These are phyloP conservation scores for Vanderwaltozyma yarrowii DNA, from an alignment of 805 yeast species.

Conservation along the genomic window DNA sequence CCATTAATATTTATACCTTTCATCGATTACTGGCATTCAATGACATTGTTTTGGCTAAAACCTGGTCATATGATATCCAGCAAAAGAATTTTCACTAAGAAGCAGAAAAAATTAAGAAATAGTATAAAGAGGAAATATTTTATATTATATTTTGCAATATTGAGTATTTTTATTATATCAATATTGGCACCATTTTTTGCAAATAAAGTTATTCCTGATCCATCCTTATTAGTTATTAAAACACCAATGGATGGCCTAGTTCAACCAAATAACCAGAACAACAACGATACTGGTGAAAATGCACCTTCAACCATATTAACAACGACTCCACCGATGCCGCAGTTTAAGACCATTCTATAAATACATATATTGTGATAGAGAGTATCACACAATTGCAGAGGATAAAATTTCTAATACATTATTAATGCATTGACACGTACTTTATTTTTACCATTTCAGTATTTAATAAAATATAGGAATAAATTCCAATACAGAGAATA, in stretches of 20 bases:
- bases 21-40: constrained; percentile 56
- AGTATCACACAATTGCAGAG: no score
- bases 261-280: constrained; percentile 51
- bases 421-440: no score
- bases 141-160: constrained; percentile 34
- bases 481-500: no score
- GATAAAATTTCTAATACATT: no score
- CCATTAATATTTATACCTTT: constrained; percentile 56
- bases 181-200: constrained; percentile 42
- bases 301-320: constrained; percentile 40
- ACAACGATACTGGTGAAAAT: constrained; percentile 54
- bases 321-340: constrained; percentile 29
- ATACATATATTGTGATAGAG: no score
- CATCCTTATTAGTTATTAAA: constrained; percentile 13
- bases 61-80: constrained; percentile 35
- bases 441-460: no score
- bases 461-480: no score
- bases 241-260: constrained; percentile 32
- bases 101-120: constrained; percentile 32
- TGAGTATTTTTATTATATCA: constrained; percentile 32
- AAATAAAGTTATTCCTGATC: constrained; percentile 19
- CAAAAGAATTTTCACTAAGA: constrained; percentile 31
- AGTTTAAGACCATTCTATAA: constrained; percentile 27
- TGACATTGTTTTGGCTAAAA: constrained; percentile 56
- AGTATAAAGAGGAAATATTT: constrained; percentile 37